A percentile compares a stretch with the other conserved stretches of the same genome.
These are phyloP conservation scores for Claviceps spartinae DNA, from an alignment of 2,329 filamentous ascomycete species.

Conservation along the genomic window DNA sequence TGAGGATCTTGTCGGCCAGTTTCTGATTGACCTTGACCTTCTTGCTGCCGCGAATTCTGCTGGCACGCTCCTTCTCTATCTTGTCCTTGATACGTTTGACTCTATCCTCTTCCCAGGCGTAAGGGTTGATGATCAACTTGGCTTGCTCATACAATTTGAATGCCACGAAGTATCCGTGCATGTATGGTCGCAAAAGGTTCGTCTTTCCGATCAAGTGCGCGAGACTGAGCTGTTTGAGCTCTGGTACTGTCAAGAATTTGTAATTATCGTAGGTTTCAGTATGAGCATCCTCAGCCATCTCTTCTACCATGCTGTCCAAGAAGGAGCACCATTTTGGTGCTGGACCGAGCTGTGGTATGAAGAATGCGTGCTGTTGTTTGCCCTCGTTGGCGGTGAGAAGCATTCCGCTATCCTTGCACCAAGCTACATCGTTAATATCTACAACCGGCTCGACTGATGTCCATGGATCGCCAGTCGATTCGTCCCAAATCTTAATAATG, in stretches of 20 bases:
- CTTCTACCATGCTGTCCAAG: slow-evolving; percentile 93
- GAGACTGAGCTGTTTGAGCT: slow-evolving; percentile 74
- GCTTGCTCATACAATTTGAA: slow-evolving; percentile 94
- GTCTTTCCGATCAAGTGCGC: slow-evolving; percentile 84
- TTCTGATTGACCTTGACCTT: slow-evolving; percentile 95
- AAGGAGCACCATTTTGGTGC: slow-evolving; percentile 94
- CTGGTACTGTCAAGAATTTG: slow-evolving; percentile 87
- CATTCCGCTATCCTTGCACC: slow-evolving; percentile 89
- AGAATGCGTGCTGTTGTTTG: slow-evolving; percentile 86
- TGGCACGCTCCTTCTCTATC: slow-evolving; percentile 94
- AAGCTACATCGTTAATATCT: slow-evolving; percentile 87
- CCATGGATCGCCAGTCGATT: slow-evolving; percentile 72
- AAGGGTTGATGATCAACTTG: slow-evolving; percentile 81
- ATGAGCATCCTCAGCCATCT: slow-evolving; percentile 77
- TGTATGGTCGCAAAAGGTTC: slow-evolving; percentile 82
- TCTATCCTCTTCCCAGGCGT: slow-evolving; percentile 83
- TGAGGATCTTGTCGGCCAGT: slow-evolving; percentile 60
- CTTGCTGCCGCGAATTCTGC: slow-evolving; percentile 83
- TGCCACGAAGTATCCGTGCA: slow-evolving; percentile 98
- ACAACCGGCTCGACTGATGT: slow-evolving; percentile 91
- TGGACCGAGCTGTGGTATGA: slow-evolving; percentile 84
- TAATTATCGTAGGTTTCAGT: slow-evolving; percentile 95
- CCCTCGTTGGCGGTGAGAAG: slow-evolving; percentile 94
- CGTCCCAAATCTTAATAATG: slow-evolving; percentile 95
- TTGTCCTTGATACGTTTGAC: slow-evolving; percentile 86